phyloP scores from a whole-genome alignment of 306 rosid species.

The Pterocarpus santalinus region DNA sequence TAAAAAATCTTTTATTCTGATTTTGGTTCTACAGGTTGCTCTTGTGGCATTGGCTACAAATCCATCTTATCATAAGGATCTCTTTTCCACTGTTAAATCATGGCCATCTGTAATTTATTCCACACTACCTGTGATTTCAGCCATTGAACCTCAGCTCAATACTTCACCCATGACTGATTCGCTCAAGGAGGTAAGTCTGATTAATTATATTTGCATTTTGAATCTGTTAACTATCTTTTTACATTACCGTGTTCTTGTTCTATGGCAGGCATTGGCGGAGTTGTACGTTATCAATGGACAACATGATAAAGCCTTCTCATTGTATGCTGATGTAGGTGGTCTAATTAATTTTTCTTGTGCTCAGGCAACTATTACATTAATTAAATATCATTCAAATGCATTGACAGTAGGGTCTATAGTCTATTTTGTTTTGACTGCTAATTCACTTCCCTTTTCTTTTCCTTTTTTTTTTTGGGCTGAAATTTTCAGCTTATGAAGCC shows the following conservation, averaged over 20 bases:
- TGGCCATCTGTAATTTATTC: constrained; percentile 91
- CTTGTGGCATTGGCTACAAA: constrained; percentile 94
- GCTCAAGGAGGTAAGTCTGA: constrained; percentile 80
- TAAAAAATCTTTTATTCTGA: constrained; percentile 36
- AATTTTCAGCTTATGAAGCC: constrained; percentile 87
- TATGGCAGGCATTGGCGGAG: constrained; percentile 86
- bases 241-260: constrained; percentile 36
- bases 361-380: constrained; percentile 27
- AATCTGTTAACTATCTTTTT: constrained; percentile 29
- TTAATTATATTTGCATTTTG: constrained; percentile 34
- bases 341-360: constrained; percentile 37
- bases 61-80: constrained; percentile 85
- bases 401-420: constrained; percentile 24
- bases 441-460: constrained; percentile 16
- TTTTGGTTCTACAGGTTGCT: constrained; percentile 76
- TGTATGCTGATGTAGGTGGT: constrained; percentile 95
- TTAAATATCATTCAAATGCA: constrained; percentile 24
- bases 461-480: constrained; percentile 19
- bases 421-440: constrained; percentile 37
- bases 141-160: constrained; percentile 94
- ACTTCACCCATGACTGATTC: constrained; percentile 85
- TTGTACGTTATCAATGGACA: constrained; percentile 87
- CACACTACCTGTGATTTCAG: constrained; percentile 84
- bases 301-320: constrained; percentile 84
- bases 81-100: constrained; percentile 76